Evolutionary conservation across 306 rosid genomes (phyloP).

Genomic region (Cucurbita moschata): DNA sequence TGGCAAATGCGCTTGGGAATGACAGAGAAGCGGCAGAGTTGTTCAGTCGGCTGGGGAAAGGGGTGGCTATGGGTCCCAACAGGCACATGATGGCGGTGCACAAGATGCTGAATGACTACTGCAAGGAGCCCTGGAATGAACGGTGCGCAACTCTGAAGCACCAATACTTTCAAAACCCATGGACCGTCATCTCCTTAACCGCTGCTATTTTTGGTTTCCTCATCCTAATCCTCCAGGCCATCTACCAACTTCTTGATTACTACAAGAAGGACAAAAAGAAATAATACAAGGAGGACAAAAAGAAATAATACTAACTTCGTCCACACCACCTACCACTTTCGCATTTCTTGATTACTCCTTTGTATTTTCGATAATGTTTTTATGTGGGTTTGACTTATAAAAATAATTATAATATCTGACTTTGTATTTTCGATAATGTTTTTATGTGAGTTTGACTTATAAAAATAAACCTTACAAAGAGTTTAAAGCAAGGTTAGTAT

Average conservation of each 20-base stretch:
- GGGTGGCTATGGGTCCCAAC: background rate
- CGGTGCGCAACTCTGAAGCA: constrained; percentile 16
- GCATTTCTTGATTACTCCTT: too few species aligned
- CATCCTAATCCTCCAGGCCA: background rate
- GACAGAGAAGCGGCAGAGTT: constrained; percentile 11
- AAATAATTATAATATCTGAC: too few species aligned
- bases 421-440: too few species aligned
- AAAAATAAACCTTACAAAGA: too few species aligned
- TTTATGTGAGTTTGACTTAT: too few species aligned
- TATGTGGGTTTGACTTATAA: too few species aligned
- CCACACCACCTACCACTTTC: too few species aligned
- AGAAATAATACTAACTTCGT: too few species aligned
- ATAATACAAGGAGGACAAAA: background rate
- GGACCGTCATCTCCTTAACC: constrained; percentile 7
- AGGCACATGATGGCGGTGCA: background rate
- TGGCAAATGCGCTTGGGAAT: constrained; percentile 26
- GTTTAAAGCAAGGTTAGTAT: too few species aligned
- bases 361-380: too few species aligned
- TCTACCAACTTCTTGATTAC: background rate
- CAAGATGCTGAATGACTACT: background rate
- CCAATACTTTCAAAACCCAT: constrained; percentile 15
- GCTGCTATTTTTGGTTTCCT: constrained; percentile 12
- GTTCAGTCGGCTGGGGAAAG: constrained; percentile 11
- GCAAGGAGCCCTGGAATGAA: background rate
- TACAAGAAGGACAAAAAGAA: background rate